Conservation (phyloP, 2,329 filamentous ascomycete species). For the Penicillium sp. region DNA sequence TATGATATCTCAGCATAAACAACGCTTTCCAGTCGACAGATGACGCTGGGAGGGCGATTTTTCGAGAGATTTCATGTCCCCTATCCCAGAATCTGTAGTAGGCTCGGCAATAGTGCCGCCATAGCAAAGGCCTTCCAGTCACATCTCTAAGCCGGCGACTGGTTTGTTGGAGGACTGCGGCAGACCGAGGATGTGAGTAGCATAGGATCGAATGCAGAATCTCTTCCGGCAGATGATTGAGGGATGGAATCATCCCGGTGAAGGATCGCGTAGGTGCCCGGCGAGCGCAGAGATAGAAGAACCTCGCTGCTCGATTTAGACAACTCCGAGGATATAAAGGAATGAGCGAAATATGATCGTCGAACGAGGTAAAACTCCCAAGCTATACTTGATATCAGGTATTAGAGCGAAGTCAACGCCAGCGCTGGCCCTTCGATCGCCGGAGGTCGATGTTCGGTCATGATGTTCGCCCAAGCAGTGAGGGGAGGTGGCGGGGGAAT, state of each 20-base stretch:
- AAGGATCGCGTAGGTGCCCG: conserved; percentile 6
- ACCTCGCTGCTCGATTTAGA: background rate
- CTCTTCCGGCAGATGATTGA: conserved; percentile 72
- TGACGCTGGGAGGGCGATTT: conserved; percentile 57
- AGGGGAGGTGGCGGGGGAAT: no score
- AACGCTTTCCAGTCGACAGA: conserved; percentile 75
- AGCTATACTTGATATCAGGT: background rate
- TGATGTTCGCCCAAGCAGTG: no score
- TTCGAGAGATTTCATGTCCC: conserved; percentile 63
- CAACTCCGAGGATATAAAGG: background rate
- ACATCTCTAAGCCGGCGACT: conserved; percentile 69
- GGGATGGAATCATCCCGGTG: conserved; percentile 39
- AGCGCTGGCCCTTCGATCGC: conserved; percentile 12
- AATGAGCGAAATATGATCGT: no score
- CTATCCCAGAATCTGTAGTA: conserved; percentile 77
- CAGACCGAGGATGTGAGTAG: conserved; percentile 58
- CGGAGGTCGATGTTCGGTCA: conserved; percentile 2
- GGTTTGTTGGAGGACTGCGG: conserved; percentile 60
- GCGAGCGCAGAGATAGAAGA: background rate
- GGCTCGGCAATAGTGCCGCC: conserved; percentile 73
- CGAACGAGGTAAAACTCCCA: background rate
- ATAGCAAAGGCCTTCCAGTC: conserved; percentile 74
- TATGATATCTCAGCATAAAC: conserved; percentile 61
- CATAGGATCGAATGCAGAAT: conserved; percentile 78
- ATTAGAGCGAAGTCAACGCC: conserved; percentile 12